Evolutionary conservation across 352 stramenopile species (phyloP), one percentile per base, ranked within the genome.

Genomic region (Phytophthora melonis): DNA sequence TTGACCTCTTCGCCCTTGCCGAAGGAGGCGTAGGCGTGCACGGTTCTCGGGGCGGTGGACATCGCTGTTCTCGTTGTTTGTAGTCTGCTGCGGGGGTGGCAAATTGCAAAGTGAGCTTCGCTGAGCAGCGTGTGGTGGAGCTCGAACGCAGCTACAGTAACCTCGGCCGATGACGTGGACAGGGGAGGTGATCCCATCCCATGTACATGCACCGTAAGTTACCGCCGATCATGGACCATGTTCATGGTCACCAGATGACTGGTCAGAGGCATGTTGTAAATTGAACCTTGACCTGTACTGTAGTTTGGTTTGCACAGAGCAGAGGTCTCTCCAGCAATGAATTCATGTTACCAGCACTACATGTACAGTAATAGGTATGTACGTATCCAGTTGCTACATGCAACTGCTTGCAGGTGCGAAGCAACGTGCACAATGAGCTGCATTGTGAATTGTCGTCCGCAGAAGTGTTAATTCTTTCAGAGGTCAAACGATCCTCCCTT

Each of bases 11-110:
- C 55, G n/a, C 49, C 66, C 36, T 82, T 77, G 61, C 64, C 76
- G 52, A 82, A 83, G 59, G 68, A 73, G 39, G 83, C 83, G 70
- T 83, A 82, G 49, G 74, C 79, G 59, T 87, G 73, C 66, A 88
- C 58, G 36, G 77, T 83, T 71, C 80, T 65, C 8, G 77, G 74
- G n/a, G 41, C 64, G 57, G 74, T 70, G 19, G 72, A 72, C 64
- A 74, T 77, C 11, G 54, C 62, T 67, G 34, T 18, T 47, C 9
- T 65, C 13, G 52, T 25, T 58, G 52, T 6, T 61, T 25, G 23
- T 25, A 25, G 49, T 67, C 16, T 53, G 34, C 18, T 72, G 34
- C 57, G 56, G 14, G 5, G 36, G 23, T 54, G 25, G 58, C 39
- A 68, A 65, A 59, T 65, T 64, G 59, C 19, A 71, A 66, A 59